phyloP scores from a whole-genome alignment of 805 yeast genomes.

The Saturnispora kantuleensis region DNA sequence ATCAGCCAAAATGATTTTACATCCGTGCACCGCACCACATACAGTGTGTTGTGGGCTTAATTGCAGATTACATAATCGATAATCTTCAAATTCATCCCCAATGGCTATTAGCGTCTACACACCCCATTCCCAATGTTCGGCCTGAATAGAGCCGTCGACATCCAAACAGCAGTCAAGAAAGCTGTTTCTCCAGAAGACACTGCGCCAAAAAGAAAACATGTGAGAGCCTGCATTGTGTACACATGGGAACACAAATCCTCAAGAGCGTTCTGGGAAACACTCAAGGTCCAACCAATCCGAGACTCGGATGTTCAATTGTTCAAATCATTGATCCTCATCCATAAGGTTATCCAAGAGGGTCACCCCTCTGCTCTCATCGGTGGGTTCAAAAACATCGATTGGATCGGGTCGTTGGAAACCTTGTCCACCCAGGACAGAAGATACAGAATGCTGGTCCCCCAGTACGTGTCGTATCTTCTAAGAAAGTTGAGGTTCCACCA shows the following conservation, averaged over 20 bases:
- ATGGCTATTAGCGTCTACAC: no score
- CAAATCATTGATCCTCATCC: slow-evolving; percentile 76
- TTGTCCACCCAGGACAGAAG: slow-evolving; percentile 37
- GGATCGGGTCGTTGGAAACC: slow-evolving; percentile 66
- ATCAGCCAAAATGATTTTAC: no score
- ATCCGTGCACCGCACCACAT: no score
- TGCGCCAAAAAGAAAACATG: slow-evolving; percentile 95
- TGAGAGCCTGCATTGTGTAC: slow-evolving; percentile 87
- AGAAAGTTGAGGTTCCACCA: slow-evolving; percentile 75
- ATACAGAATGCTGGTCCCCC: slow-evolving; percentile 66
- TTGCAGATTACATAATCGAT: no score
- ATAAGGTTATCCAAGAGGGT: slow-evolving; percentile 96
- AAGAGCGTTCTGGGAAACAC: slow-evolving; percentile 72
- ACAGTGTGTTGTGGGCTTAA: no score
- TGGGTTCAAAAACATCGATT: slow-evolving; percentile 67
- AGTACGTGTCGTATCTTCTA: slow-evolving; percentile 61
- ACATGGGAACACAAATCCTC: slow-evolving; percentile 93
- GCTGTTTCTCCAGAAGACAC: slow-evolving; percentile 81
- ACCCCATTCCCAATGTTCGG: slow-evolving; percentile 16
- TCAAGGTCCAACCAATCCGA: slow-evolving; percentile 71
- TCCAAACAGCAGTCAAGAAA: slow-evolving; percentile 52
- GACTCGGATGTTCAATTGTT: slow-evolving; percentile 76
- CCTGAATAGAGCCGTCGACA: slow-evolving; percentile 27
- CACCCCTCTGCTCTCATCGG: slow-evolving; percentile 76
- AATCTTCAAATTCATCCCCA: no score